Conservation (phyloP, 2,329 filamentous ascomycete species). For the Apiospora saccharicola region DNA sequence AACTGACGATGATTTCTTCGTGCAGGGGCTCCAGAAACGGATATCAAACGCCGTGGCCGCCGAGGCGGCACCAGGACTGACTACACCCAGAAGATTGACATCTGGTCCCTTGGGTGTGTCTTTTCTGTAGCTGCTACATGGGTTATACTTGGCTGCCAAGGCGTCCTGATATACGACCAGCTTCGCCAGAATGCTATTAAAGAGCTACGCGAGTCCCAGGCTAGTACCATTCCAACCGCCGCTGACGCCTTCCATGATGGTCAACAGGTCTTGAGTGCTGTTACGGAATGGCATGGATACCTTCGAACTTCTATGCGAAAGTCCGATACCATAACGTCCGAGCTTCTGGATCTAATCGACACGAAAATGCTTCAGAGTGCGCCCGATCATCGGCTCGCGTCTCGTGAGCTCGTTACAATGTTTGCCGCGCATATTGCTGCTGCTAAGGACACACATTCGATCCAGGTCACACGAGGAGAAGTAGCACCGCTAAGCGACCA, state of each 20-base stretch:
- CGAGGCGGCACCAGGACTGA: slow-evolving; percentile 18
- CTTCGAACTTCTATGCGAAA: slow-evolving; percentile 30
- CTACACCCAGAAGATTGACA: slow-evolving; percentile 36
- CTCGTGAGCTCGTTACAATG: not conserved
- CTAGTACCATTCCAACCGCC: not conserved
- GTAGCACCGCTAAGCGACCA: not conserved
- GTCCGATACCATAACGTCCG: slow-evolving; percentile 33
- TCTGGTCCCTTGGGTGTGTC: slow-evolving; percentile 50
- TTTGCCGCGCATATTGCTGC: slow-evolving; percentile 20
- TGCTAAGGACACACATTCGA: not conserved
- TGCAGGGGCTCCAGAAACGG: slow-evolving; percentile 27
- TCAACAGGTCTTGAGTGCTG: slow-evolving; percentile 31
- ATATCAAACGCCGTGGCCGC: not conserved
- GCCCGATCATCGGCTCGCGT: not conserved
- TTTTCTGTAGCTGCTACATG: slow-evolving; percentile 49
- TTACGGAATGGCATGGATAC: slow-evolving; percentile 37
- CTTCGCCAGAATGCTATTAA: slow-evolving; percentile 30
- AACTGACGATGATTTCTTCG: not conserved
- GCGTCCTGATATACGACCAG: slow-evolving; percentile 38
- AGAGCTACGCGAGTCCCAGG: not conserved
- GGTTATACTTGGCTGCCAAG: slow-evolving; percentile 43
- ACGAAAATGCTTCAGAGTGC: slow-evolving; percentile 28
- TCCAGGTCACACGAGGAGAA: not conserved
- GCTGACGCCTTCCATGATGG: slow-evolving; percentile 39
- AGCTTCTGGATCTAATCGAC: slow-evolving; percentile 39